Conservation (phyloP, 1,284 basidiomycete genomes). For the Cerrena zonata region DNA sequence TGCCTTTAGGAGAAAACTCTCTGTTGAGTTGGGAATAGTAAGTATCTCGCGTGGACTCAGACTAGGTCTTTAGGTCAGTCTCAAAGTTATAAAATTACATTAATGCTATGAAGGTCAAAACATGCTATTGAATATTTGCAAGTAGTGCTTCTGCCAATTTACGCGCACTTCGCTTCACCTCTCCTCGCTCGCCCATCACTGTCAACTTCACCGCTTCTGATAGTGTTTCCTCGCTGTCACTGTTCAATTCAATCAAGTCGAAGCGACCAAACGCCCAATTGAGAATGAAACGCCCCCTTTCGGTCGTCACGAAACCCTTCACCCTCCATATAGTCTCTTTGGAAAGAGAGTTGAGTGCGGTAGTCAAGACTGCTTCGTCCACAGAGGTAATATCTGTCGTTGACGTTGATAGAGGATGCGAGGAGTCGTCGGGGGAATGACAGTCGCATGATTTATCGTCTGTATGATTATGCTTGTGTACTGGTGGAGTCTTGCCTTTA, state of each 20-base stretch:
- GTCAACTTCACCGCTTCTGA: constrained; percentile 55
- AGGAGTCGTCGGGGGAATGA: background rate
- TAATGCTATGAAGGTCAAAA: too few relatives aligned
- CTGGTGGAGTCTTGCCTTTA: constrained; percentile 27
- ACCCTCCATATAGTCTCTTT: constrained; percentile 71
- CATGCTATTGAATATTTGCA: constrained; percentile 1
- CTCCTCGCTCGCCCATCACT: constrained; percentile 83
- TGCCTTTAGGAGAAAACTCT: too few relatives aligned
- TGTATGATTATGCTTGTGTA: constrained; percentile 27
- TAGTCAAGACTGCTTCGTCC: constrained; percentile 25
- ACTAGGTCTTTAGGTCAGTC: too few relatives aligned
- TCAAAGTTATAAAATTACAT: too few relatives aligned
- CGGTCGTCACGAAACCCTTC: constrained; percentile 75
- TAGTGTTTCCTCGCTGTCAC: constrained; percentile 29
- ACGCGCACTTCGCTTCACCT: constrained; percentile 56
- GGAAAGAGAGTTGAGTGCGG: constrained; percentile 49
- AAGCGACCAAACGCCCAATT: constrained; percentile 90
- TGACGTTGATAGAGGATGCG: background rate
- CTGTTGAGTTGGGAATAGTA: too few relatives aligned
- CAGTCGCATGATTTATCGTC: constrained; percentile 14
- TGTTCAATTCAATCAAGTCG: constrained; percentile 50
- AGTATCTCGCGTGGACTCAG: too few relatives aligned
- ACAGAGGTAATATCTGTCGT: constrained; percentile 9
- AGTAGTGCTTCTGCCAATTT: constrained; percentile 42
- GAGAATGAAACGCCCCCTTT: constrained; percentile 51